Percentiles rank a stretch among this genome's conserved stretches.
Conservation (phyloP, 305 asterid genomes). For the Petunia hybrid region DNA sequence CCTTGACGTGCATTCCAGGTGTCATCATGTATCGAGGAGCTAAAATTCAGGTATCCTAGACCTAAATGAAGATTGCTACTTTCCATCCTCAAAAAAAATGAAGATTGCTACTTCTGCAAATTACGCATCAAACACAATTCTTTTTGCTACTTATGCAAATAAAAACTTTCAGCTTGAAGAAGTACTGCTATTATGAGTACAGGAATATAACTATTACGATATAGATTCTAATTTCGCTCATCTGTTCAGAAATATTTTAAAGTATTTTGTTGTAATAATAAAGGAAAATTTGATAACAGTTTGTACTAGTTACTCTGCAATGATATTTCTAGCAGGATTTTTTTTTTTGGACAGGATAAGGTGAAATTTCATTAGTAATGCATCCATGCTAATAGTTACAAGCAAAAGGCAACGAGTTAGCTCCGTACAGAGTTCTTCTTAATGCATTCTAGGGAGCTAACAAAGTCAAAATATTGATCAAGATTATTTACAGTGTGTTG, state of each 20-base stretch:
- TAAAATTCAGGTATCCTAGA: conserved; percentile 77
- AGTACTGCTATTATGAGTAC: neutral
- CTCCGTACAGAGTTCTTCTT: too few species aligned
- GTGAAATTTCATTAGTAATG: too few species aligned
- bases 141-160: conserved; percentile 13
- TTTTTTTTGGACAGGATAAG: neutral
- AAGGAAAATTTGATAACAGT: neutral
- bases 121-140: too few species aligned
- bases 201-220: neutral
- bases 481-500: too few species aligned
- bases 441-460: too few species aligned
- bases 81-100: too few species aligned
- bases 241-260: conserved; percentile 21
- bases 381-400: too few species aligned
- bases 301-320: neutral
- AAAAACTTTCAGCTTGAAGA: conserved; percentile 20
- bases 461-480: too few species aligned
- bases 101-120: too few species aligned
- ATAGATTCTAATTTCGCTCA: neutral
- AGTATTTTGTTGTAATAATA: neutral
- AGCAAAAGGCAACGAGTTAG: too few species aligned
- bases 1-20: conserved; percentile 99
- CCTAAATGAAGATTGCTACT: neutral
- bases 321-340: neutral
- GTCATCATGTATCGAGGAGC: conserved; percentile 95